These are phyloP conservation scores for Arthrobotrys sinensis DNA, from an alignment of 2,329 filamentous ascomycete genomes.

Conservation along the genomic window DNA sequence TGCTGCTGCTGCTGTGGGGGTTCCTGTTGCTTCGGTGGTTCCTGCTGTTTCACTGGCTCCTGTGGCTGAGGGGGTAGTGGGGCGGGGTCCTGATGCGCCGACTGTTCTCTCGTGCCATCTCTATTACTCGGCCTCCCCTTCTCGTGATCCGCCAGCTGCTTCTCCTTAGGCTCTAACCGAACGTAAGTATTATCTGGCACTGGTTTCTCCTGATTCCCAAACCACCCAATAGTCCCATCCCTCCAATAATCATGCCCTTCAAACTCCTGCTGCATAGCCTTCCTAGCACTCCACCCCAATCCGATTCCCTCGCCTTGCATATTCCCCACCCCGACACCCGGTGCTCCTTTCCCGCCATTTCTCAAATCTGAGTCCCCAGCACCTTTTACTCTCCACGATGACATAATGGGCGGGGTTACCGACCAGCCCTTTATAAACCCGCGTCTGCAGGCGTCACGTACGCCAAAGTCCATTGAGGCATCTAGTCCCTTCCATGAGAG, in stretches of 20 bases:
- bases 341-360: constrained; percentile 52
- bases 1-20: constrained; percentile 2
- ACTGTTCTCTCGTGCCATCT: not conserved
- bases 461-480: constrained; percentile 56
- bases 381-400: constrained; percentile 53
- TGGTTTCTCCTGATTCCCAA: constrained; percentile 29
- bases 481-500: constrained; percentile 56
- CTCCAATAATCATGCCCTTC: constrained; percentile 49
- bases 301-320: constrained; percentile 54
- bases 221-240: constrained; percentile 54
- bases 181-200: constrained; percentile 45
- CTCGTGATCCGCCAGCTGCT: constrained; percentile 37
- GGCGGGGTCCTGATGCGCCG: not conserved
- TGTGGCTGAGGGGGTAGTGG: constrained; percentile 3
- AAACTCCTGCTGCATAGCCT: constrained; percentile 28
- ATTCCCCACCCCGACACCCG: constrained; percentile 42
- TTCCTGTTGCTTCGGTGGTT: not conserved
- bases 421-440: constrained; percentile 56
- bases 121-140: constrained; percentile 40
- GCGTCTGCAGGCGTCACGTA: constrained; percentile 43
- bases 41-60: not conserved
- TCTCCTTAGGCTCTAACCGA: constrained; percentile 8
- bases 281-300: constrained; percentile 53
- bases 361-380: constrained; percentile 57
- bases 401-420: constrained; percentile 57